Base-by-base conservation (phyloP, 495 filamentous ascomycete genomes). In the Beverwykella pulmonaria region DNA sequence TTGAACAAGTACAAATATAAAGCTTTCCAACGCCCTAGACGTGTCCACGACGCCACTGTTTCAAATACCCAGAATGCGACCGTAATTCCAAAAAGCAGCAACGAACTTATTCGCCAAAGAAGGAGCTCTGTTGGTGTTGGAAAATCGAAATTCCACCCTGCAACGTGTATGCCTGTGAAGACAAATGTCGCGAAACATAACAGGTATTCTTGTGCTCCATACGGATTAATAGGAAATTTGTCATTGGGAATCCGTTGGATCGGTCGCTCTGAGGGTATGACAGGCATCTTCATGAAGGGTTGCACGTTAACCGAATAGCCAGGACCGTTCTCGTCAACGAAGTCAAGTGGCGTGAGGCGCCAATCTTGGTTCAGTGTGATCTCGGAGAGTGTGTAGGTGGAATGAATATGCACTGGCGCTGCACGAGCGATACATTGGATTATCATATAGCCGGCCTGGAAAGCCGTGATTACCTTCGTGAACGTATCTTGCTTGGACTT, bases 91-190 rank as follows among this genome's bases (percentile, higher is more conserved):
- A 64, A 64, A n/a, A 64, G 61, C 14, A 64, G 36, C 3, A 57
- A 22, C 4, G 61, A 66, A 12, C 29, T 12, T 10, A 60, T 66
- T 9, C 77, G 65, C 80, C 78, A 80, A 9, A 79, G 56, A 0
- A 74, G 27, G 36, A 60, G 58, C 49, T 81, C 79, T 12, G 53
- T 49, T 20, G n/a, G 20, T 2, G 75, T 77, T 0, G 78, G 79
- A 30, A 82, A 80, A 19, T 74, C 56, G 55, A 76, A 78, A 50
- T 79, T 73, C 77, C 79, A 81, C 6, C 67, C 78, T 14, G 70
- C 61, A 12, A 76, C 41, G 54, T 79, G 75, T 2, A 78, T 69
- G 32, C 60, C 72, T 47, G 75, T 78, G 54, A 79, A 79, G 3
- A 53, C 44, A 1, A 65, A 46, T 2, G 63, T 65, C 1, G 63